A percentile compares a stretch with the other conserved stretches of the same genome.
These are phyloP conservation scores for Plasmodium yoelii DNA, from an alignment of 169 alveolate genomes.

Conservation along the genomic window DNA sequence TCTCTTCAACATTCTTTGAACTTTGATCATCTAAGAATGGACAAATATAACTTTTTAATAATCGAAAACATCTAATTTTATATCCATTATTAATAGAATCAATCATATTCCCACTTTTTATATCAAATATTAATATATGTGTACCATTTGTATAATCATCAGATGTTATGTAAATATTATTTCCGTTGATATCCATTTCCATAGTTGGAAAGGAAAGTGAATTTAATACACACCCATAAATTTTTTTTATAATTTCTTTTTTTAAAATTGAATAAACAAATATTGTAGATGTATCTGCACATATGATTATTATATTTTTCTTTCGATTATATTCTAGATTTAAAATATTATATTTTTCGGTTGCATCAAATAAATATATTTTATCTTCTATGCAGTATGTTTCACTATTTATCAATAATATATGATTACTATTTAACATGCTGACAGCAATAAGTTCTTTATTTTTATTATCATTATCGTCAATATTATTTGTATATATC, in stretches of 20 bases:
- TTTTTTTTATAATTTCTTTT: conserved; percentile 37
- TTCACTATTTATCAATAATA: conserved; percentile 46
- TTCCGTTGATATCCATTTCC: conserved; percentile 55
- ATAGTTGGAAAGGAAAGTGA: conserved; percentile 70
- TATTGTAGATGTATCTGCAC: conserved; percentile 68
- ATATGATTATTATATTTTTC: conserved; percentile 64
- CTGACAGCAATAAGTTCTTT: conserved; percentile 35
- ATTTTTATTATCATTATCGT: neutral
- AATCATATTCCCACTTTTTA: conserved; percentile 71
- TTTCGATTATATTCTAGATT: conserved; percentile 44
- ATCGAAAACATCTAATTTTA: conserved; percentile 64
- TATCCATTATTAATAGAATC: conserved; percentile 63
- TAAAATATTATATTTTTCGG: conserved; percentile 55
- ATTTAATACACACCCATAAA: conserved; percentile 73
- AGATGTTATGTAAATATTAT: conserved; percentile 59
- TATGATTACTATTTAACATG: conserved; percentile 52
- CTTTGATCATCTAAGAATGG: conserved; percentile 31
- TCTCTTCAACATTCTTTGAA: conserved; percentile 46
- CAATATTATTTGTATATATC: conserved; percentile 2
- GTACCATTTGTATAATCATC: conserved; percentile 60
- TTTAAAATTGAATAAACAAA: conserved; percentile 62
- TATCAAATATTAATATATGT: conserved; percentile 69
- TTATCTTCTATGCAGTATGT: conserved; percentile 36
- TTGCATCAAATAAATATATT: conserved; percentile 32
- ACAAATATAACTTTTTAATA: conserved; percentile 54